phyloP scores from a whole-genome alignment of 148 eudicot species.

The Amaranthus hypochondriacus region DNA sequence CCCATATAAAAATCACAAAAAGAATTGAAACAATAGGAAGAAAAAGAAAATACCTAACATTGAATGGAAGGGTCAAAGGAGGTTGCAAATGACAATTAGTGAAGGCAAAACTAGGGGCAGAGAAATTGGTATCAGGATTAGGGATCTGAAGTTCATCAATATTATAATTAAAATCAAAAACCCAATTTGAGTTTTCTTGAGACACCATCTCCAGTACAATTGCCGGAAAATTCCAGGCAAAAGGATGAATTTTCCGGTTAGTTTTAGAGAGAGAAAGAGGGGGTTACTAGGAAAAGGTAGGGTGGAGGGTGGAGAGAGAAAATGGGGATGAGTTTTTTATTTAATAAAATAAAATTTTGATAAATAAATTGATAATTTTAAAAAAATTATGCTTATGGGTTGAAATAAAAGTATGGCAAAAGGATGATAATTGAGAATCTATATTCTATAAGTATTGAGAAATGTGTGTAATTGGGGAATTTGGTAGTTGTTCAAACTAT shows the following conservation, averaged over 20 bases:
- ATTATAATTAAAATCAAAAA: conserved; percentile 47
- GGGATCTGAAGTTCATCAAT: conserved; percentile 43
- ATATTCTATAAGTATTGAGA: background rate
- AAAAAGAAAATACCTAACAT: conserved; percentile 38
- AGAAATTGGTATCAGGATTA: conserved; percentile 45
- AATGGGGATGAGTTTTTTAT: conserved; percentile 12
- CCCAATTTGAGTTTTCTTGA: conserved; percentile 66
- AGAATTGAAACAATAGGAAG: background rate
- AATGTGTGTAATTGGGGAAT: background rate
- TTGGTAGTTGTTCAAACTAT: background rate
- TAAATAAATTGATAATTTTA: background rate
- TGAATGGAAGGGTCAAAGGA: conserved; percentile 42
- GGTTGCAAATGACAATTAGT: conserved; percentile 46
- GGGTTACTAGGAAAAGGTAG: background rate
- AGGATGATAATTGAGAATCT: conserved; percentile 5
- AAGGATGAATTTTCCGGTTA: conserved; percentile 23
- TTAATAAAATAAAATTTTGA: background rate
- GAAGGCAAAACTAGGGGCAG: conserved; percentile 44
- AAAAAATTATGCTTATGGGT: background rate
- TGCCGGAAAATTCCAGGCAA: conserved; percentile 18
- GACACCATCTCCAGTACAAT: conserved; percentile 44
- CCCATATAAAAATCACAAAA: background rate
- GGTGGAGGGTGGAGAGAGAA: conserved; percentile 23
- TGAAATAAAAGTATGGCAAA: conserved; percentile 5
- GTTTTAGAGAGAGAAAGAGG: conserved; percentile 16